Evolutionary conservation across 2,329 filamentous ascomycete species (phyloP), one percentile per base, ranked within the genome.

Genomic region (Ophiocordyceps camponoti-rufipedis): DNA sequence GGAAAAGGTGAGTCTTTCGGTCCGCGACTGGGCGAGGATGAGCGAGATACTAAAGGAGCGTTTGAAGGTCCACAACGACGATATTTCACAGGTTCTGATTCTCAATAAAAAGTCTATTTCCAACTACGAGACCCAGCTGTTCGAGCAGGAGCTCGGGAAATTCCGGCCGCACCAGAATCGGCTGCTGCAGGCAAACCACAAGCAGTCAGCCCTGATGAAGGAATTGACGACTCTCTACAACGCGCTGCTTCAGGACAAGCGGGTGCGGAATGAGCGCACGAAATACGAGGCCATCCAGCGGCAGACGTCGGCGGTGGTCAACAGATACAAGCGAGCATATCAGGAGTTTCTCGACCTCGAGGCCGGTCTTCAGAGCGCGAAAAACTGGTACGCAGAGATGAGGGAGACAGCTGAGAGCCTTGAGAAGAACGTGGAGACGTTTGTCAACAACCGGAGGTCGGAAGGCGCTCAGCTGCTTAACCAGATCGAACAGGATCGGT

Each of bases 101-200:
- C 68, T 98, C 48, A 98, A 98, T 70, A 96, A 96, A 61, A 98
- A 96, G 64, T 82, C 86, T 2, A 89, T 96, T 56, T 75, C 86
- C 18, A 94, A 86, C 56, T 89, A 91, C 55, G 91, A 98, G 61
- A 80, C 72, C 12, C 86, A 94, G 56, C 73, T 98, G 3, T 98
- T 98, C 65, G 84, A 95, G 59, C 80, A 86, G 14, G 91, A 98
- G 62, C 71, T 98, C n/a, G 89, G 96, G 63, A 98, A 98, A 61
- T 98, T 95, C 64, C 72, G 87, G 40, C 83, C 87, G 28, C 85
- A 95, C 55, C 91, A 96, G 58, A 94, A 82, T 55, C 80, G 91
- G 32, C 74, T 98, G 14, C 67, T 94, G 9, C 87, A 95, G 60
- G 88, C 91, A 13, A 93, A 87, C 50, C 91, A 98, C 64, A 98